phyloP scores from a whole-genome alignment of 2,329 filamentous ascomycete genomes.

The Coleophoma eucalyptorum region DNA sequence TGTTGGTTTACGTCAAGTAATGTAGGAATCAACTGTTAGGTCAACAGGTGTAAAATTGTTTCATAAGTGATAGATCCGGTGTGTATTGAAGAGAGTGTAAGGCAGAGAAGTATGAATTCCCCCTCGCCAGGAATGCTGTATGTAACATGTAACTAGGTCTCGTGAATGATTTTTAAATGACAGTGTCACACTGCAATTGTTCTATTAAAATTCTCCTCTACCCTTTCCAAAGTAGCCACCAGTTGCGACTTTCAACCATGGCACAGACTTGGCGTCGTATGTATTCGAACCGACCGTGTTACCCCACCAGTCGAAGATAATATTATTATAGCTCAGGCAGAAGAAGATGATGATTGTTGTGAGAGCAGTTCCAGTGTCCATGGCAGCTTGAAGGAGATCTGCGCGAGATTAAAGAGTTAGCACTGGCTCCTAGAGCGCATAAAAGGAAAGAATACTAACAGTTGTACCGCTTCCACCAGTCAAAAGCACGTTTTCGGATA shows the following conservation, averaged over 20 bases:
- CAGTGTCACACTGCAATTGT: no score
- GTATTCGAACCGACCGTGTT: conserved; percentile 27
- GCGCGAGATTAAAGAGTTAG: conserved; percentile 24
- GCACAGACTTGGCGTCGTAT: conserved; percentile 29
- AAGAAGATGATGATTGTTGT: conserved; percentile 68
- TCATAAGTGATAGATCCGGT: no score
- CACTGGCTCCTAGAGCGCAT: no score
- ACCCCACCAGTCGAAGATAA: conserved; percentile 61
- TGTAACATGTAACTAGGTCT: no score
- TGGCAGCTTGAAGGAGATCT: conserved; percentile 64
- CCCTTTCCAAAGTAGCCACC: conserved; percentile 28
- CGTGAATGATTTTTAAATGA: no score
- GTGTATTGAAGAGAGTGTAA: no score
- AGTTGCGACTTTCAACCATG: conserved; percentile 25
- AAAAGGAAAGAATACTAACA: conserved; percentile 30
- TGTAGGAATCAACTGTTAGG: no score
- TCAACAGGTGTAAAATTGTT: no score
- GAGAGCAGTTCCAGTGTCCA: conserved; percentile 66
- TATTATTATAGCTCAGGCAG: conserved; percentile 57
- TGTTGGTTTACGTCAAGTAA: no score
- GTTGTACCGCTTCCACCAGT: conserved; percentile 76
- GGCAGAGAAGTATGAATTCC: no score
- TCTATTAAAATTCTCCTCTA: no score
- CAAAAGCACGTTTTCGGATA: conserved; percentile 59
- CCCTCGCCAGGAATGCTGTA: no score